Evolutionary conservation across 2,329 filamentous ascomycete species (phyloP).

Genomic region (Chaetomium globosum): DNA sequence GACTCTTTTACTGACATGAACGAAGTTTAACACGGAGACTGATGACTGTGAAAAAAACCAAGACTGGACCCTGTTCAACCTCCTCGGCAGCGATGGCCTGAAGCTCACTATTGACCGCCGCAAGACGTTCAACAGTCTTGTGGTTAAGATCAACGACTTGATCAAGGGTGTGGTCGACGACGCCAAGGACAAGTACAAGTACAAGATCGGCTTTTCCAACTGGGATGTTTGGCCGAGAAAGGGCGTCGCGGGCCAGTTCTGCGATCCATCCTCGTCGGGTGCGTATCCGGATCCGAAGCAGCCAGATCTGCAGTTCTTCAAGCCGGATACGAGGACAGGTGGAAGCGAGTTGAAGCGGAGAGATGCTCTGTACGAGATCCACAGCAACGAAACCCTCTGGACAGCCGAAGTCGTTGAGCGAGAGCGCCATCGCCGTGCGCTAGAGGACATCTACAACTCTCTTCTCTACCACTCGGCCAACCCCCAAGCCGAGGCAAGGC

Average conservation of each 20-base stretch:
- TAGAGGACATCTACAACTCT: constrained; percentile 16
- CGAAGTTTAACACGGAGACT: constrained; percentile 12
- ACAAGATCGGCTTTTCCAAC: constrained; percentile 5
- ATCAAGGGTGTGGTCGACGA: constrained; percentile 3
- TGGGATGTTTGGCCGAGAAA: neutral
- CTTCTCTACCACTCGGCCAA: constrained; percentile 13
- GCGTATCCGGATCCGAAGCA: constrained; percentile 11
- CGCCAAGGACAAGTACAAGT: constrained; percentile 6
- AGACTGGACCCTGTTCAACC: constrained; percentile 11
- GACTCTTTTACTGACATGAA: neutral
- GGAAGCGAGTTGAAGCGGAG: neutral
- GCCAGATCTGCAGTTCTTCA: constrained; percentile 12
- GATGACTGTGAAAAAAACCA: constrained; percentile 9
- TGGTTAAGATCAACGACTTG: constrained; percentile 1
- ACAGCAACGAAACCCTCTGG: constrained; percentile 15
- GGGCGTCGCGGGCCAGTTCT: neutral
- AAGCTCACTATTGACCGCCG: neutral
- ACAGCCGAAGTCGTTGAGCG: neutral
- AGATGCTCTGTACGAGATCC: neutral
- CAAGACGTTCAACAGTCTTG: constrained; percentile 3
- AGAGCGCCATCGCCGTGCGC: neutral
- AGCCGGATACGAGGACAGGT: neutral
- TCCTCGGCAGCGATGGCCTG: neutral
- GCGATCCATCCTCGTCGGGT: constrained; percentile 10
- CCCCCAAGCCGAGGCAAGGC: constrained; percentile 10